These are phyloP conservation scores for thale cress (Arabidopsis thaliana) DNA, from an alignment of 345 rosid genomes.

Conservation along the genomic window TAIR10.1 NC_003074.8:887501-888000, in stretches of 20 bases:
- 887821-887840: conserved; percentile 34
- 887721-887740: conserved; percentile 57
- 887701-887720: conserved; percentile 37
- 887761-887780: conserved; percentile 48
- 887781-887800: conserved; percentile 67
- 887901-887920: no score
- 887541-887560: neutral
- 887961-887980: no score
- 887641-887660: neutral
- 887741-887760: conserved; percentile 37
- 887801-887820: conserved; percentile 62
- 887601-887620: neutral
- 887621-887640: neutral
- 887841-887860: conserved; percentile 18
- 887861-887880: neutral
- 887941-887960: no score
- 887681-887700: conserved; percentile 34
- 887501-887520: neutral
- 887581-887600: neutral
- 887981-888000: no score
- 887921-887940: no score
- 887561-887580: neutral
- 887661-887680: conserved; percentile 3
- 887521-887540: neutral
- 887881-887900: no score